Conservation (phyloP, 345 rosid species). For the Camelina neglecta region DNA sequence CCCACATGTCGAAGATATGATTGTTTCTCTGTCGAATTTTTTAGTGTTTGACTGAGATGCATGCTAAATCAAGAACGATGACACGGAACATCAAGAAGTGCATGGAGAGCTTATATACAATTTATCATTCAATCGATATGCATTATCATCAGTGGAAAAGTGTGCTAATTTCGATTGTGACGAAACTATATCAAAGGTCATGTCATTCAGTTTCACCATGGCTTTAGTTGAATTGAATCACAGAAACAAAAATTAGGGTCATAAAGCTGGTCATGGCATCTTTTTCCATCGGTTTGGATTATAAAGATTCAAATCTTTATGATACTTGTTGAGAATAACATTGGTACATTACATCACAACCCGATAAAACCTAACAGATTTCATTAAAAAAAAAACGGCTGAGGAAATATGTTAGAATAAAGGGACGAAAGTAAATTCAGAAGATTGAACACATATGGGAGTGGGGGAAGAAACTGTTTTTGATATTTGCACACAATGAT, state of each 20-base stretch:
- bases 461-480: slow-evolving; percentile 34
- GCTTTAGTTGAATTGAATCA: neutral
- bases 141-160: neutral
- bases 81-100: slow-evolving; percentile 2
- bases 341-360: slow-evolving; percentile 6
- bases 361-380: neutral
- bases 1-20: neutral
- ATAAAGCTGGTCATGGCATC: neutral
- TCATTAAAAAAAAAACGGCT: neutral
- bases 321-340: neutral
- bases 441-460: slow-evolving; percentile 28
- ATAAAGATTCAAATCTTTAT: neutral
- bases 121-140: neutral
- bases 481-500: slow-evolving; percentile 46
- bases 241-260: neutral
- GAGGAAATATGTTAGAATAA: slow-evolving; percentile 3
- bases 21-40: neutral
- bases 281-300: neutral
- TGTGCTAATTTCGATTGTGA: neutral
- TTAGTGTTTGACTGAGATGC: neutral
- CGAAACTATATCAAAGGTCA: neutral
- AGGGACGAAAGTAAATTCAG: neutral
- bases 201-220: neutral
- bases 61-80: neutral
- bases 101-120: neutral